Percentiles rank a stretch among this genome's conserved stretches.
Conservation (phyloP, 1,284 basidiomycete genomes). For the Cutaneotrichosporon cutaneum region DNA sequence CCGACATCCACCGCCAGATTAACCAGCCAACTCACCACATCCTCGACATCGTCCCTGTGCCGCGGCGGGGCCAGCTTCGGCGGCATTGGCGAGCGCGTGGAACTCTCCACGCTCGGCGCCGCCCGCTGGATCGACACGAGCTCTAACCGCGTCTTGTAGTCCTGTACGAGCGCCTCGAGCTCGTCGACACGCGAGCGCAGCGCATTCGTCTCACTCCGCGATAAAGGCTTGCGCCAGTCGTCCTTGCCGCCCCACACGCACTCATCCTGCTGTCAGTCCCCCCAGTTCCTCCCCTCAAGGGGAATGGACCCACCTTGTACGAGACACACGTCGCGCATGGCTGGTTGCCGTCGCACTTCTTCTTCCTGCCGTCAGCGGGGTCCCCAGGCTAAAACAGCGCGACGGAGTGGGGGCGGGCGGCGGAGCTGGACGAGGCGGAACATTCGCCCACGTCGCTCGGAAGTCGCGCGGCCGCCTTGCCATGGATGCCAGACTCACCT, state of each 20-base stretch:
- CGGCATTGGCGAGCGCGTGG: not conserved
- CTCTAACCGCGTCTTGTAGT: slow-evolving; percentile 2
- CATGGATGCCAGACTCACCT: slow-evolving; percentile 2
- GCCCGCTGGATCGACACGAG: not conserved
- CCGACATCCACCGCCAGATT: not conserved
- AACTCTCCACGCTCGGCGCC: not conserved
- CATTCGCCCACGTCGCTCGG: not conserved
- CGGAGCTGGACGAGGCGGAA: no score
- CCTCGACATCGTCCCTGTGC: slow-evolving; percentile 10
- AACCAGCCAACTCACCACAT: slow-evolving; percentile 12
- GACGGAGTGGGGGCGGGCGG: no score
- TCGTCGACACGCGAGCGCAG: slow-evolving; percentile 32
- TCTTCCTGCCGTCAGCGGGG: slow-evolving; percentile 25
- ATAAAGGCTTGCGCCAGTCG: slow-evolving; percentile 37
- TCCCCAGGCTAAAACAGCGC: no score
- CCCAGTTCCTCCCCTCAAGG: no score
- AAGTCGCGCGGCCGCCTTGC: not conserved
- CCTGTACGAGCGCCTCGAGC: slow-evolving; percentile 23
- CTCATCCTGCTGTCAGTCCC: slow-evolving; percentile 29
- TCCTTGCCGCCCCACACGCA: slow-evolving; percentile 32
- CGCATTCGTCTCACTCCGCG: slow-evolving; percentile 33
- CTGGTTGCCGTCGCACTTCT: slow-evolving; percentile 43
- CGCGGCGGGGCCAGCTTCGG: slow-evolving; percentile 1
- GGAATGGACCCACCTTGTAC: slow-evolving; percentile 40
- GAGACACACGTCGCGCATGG: slow-evolving; percentile 43